phyloP scores from a whole-genome alignment of 805 yeast genomes.

The Teunomyces gatunensis region DNA sequence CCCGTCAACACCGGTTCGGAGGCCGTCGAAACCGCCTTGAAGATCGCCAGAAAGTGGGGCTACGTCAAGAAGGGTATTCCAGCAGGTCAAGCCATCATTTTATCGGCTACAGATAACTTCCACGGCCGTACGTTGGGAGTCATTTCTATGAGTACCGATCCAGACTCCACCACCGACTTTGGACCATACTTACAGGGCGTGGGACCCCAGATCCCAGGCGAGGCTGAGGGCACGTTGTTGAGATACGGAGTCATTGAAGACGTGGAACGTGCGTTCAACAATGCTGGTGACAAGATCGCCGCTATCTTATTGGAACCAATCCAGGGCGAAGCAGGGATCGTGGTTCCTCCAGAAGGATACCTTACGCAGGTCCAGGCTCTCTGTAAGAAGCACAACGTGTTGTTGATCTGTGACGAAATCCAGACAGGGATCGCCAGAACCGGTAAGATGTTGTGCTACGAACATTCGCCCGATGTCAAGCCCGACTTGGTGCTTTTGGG shows the following conservation, averaged over 20 bases:
- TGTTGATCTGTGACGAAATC: conserved; percentile 93
- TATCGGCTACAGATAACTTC: conserved; percentile 87
- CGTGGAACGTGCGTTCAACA: conserved; percentile 73
- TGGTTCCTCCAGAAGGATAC: conserved; percentile 86
- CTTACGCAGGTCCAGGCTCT: conserved; percentile 66
- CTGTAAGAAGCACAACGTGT: conserved; percentile 79
- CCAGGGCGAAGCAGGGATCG: conserved; percentile 98
- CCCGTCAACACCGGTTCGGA: conserved; percentile 99
- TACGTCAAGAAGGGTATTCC: conserved; percentile 83
- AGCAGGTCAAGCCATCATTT: conserved; percentile 77
- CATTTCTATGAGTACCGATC: conserved; percentile 94
- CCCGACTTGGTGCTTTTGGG: conserved; percentile 91
- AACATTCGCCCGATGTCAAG: conserved; percentile 73
- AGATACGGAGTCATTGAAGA: conserved; percentile 88
- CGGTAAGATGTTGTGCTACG: conserved; percentile 88
- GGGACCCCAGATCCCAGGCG: conserved; percentile 82
- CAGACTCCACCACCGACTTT: conserved; percentile 82
- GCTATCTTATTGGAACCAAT: conserved; percentile 93
- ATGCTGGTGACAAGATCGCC: conserved; percentile 85
- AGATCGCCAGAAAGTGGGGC: conserved; percentile 97
- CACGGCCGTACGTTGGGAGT: conserved; percentile 96
- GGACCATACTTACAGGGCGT: conserved; percentile 87
- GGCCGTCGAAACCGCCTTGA: conserved; percentile 94
- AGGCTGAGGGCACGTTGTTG: conserved; percentile 53
- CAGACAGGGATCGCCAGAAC: conserved; percentile 98